Evolutionary conservation across 306 rosid species (phyloP), one percentile per base, ranked within the genome.

Genomic region (Pyrus bretschneideri): DNA sequence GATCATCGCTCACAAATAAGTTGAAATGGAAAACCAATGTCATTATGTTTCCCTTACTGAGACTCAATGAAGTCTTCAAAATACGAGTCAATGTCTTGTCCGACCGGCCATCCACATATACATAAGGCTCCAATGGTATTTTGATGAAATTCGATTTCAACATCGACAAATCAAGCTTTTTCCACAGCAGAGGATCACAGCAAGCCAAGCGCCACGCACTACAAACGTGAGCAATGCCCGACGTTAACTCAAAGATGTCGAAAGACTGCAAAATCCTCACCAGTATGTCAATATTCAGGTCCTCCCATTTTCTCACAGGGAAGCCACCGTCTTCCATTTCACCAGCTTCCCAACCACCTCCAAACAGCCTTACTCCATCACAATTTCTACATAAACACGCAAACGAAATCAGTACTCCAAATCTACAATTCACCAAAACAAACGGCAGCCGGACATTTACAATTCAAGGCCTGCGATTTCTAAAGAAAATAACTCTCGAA

Each of bases 171-270:
- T 92, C 97, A 17, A 92, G 89, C 31, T 90, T 87, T 77, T 76
- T 92, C 97, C 95, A 92, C 58, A 88, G 90, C 77, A 89, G 78
- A 15, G 90, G 90, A 89, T 87, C 97, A 54, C 87, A 87, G 58
- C 88, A 85, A 69, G 91, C 97, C 81, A 69, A 69, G 17, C 91
- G 87, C 95, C 95, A 92, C 1, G 90, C 80, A 17, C 96, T 88
- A 78, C 96, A 89, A 51, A 92, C 93, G 33, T 84, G 93, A 60
- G 91, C 94, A 61, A 89, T 85, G 38, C 93, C 95, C 0, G 88
- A 79, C 11, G 89, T 92, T 79, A 89, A 72, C 87, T 88, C 71
- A 75, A 81, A 86, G 60, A 89, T 80, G 77, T 86, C 85, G 78
- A 92, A 88, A 35, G 84, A 75, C 83, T 85, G 89, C 73, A 89